Conservation (phyloP, 2,329 filamentous ascomycete species). For the Celoporthe dispersa region DNA sequence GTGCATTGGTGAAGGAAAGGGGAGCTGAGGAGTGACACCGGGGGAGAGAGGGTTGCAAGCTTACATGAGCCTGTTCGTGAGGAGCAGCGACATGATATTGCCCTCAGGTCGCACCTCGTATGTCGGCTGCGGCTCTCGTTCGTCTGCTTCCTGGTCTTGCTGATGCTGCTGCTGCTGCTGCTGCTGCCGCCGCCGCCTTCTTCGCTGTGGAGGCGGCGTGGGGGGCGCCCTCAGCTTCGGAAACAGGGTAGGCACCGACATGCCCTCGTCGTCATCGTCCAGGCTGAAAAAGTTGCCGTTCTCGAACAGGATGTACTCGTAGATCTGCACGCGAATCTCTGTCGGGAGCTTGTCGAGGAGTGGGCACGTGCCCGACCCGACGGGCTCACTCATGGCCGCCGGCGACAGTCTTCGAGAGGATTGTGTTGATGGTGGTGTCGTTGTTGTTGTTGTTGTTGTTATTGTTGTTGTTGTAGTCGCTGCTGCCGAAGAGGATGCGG, state of each 20-base stretch:
- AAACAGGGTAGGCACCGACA: conserved; percentile 25
- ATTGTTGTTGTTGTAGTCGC: not conserved
- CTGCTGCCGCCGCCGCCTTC: not conserved
- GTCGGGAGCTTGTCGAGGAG: conserved; percentile 24
- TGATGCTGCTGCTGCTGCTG: conserved; percentile 1
- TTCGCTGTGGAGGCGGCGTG: not conserved
- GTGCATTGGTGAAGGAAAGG: not conserved
- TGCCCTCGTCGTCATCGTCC: conserved; percentile 28
- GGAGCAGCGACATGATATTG: conserved; percentile 27
- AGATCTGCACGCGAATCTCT: conserved; percentile 29
- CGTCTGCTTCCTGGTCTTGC: conserved; percentile 10
- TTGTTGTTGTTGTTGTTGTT: not conserved
- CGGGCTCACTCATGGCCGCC: conserved; percentile 18
- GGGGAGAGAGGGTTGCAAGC: not conserved
- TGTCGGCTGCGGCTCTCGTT: not conserved
- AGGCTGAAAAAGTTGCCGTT: conserved; percentile 30
- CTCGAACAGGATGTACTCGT: conserved; percentile 29
- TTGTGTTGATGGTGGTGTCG: too few species aligned
- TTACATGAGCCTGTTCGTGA: conserved; percentile 27
- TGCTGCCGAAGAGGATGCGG: not conserved
- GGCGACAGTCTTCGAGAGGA: too few species aligned
- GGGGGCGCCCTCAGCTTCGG: conserved; percentile 25
- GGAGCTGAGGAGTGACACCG: not conserved
- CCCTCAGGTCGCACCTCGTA: conserved; percentile 5
- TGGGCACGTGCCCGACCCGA: conserved; percentile 19